Base-by-base conservation (phyloP, 1,284 basidiomycete species). In the Ganoderma sp. region DNA sequence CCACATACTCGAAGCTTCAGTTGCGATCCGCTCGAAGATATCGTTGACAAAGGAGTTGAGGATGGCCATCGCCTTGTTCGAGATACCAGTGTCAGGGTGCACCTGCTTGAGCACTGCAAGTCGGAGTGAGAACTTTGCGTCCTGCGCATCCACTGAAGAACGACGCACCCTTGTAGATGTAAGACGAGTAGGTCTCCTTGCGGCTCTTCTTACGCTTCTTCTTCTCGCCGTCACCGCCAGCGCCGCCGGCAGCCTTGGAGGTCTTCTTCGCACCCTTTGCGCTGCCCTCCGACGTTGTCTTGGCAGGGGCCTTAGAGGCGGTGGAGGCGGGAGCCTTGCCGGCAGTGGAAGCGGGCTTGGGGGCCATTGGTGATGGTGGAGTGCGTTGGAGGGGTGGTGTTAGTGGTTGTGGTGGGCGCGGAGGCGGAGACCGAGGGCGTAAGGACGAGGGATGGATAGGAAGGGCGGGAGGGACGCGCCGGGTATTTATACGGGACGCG, bases 1-100 rank as follows among this genome's bases (percentile, higher is more conserved):
- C 2, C 57, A 87, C 88, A 75, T 69, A 90, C 88, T 95, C 73
- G 92, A 93, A 14, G 94, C 95, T 81, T 98, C 96, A 52, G 88
- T 88, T 15, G 96, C 95, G 76, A 97, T 95, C 64, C 94, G 91
- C 83, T 97, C 95, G 75, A 97, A 97, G 82, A 97, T 94, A 75
- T 96, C 94, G 74, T 94, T 94, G 77, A 96, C 94, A 73, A 96
- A 96, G 63, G 92, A 94, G 88, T 97, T 97, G 57, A 98, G 84
- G 78, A 98, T 94, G 68, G 91, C 89, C 96, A 98, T 98, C 50
- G 95, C 96, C 86, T 97, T 98, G 90, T 97, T 97, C 71, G 93
- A 92, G 81, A 97, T 97, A 89, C 96, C 96, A 73, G 94, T 97
- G 79, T 98, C 96, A 67, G 96, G 96, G 85, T 98, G 96, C 71